Percentiles rank a stretch among this genome's conserved stretches.
Conservation (phyloP, 495 filamentous ascomycete genomes). For the Tuber indicum region DNA sequence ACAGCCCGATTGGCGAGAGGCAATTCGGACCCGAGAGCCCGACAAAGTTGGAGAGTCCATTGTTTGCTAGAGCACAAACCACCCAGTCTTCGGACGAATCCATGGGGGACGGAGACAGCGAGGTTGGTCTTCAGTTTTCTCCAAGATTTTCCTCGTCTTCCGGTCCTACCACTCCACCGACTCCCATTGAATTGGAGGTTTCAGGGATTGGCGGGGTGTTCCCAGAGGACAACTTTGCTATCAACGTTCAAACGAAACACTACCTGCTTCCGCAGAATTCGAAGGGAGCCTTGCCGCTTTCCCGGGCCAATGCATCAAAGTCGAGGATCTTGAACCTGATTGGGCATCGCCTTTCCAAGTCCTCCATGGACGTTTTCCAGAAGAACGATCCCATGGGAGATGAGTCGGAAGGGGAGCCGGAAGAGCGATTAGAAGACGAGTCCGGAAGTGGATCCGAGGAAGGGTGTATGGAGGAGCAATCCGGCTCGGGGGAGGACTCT, state of each 20-base stretch:
- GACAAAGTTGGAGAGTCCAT: constrained; percentile 34
- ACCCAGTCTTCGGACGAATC: constrained; percentile 22
- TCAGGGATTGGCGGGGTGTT: constrained; percentile 55
- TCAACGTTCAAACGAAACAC: constrained; percentile 47
- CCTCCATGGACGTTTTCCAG: constrained; percentile 39
- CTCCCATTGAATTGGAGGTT: constrained; percentile 48
- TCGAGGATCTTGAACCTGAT: constrained; percentile 39
- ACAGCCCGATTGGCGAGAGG: constrained; percentile 36
- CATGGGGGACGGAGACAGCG: constrained; percentile 37
- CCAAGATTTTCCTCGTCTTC: constrained; percentile 36
- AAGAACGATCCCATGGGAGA: constrained; percentile 24
- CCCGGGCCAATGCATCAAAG: constrained; percentile 36
- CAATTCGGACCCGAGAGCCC: constrained; percentile 24
- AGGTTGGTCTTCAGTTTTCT: constrained; percentile 38
- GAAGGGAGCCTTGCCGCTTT: constrained; percentile 34
- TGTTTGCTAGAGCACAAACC: constrained; percentile 12
- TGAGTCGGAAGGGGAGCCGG: constrained; percentile 28
- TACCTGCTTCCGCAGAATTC: constrained; percentile 40
- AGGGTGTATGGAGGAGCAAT: constrained; percentile 17
- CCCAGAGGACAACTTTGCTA: constrained; percentile 53
- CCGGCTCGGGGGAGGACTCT: constrained; percentile 11
- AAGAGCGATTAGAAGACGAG: constrained; percentile 14
- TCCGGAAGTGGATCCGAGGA: constrained; percentile 13
- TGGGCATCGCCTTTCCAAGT: constrained; percentile 38
- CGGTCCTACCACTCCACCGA: constrained; percentile 15